Conservation (phyloP, 139 green algal genomes). For the Raphidocelis subcapitata region DNA sequence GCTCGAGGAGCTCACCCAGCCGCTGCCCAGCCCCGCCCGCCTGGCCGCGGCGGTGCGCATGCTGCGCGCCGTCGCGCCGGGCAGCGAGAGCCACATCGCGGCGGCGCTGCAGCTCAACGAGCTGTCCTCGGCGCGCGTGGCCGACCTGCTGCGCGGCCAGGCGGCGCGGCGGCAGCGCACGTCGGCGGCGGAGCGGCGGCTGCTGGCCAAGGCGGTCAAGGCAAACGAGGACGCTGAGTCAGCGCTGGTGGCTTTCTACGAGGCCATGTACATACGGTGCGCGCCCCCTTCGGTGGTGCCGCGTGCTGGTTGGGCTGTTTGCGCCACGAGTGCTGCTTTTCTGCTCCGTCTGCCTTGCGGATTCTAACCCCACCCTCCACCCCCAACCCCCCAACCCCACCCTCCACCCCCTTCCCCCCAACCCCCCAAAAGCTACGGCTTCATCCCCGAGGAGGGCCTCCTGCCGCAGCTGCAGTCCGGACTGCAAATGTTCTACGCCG, state of each 20-base stretch:
- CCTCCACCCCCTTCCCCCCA: not conserved
- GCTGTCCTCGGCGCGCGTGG: not conserved
- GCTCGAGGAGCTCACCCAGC: conserved; percentile 17
- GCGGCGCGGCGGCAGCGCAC: conserved; percentile 1
- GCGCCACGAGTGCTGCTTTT: not conserved
- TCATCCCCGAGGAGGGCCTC: conserved; percentile 18
- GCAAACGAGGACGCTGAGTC: not conserved
- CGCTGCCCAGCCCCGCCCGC: conserved; percentile 1
- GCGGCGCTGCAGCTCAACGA: conserved; percentile 4
- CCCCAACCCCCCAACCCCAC: conserved; percentile 6
- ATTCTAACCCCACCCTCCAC: conserved; percentile 1
- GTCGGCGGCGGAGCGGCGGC: conserved; percentile 7
- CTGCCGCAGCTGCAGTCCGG: conserved; percentile 15
- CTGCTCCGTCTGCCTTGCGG: too few species aligned
- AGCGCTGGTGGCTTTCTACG: not conserved
- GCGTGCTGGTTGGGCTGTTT: not conserved
- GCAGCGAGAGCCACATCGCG: conserved; percentile 20
- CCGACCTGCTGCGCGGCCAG: not conserved
- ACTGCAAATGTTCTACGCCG: conserved; percentile 20
- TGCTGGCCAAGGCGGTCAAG: conserved; percentile 4
- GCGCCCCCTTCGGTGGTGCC: not conserved
- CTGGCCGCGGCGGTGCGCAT: conserved; percentile 9
- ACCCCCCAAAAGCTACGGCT: conserved; percentile 8
- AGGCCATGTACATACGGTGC: conserved; percentile 14
- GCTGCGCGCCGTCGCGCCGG: conserved; percentile 17